Base-by-base conservation (phyloP, 1,284 basidiomycete genomes). In the Anthracocystis walkeri region DNA sequence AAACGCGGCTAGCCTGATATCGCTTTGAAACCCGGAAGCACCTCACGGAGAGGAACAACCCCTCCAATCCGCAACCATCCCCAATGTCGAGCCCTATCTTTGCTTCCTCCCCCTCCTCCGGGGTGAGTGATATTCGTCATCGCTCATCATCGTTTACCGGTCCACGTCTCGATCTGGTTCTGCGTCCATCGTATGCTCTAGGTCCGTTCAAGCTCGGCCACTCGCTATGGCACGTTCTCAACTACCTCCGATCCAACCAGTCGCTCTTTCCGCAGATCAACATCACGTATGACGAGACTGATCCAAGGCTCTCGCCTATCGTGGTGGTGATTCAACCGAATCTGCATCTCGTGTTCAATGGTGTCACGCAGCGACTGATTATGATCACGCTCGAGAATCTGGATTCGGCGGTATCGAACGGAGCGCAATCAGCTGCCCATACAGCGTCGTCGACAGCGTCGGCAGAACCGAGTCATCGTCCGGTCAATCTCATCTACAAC, bases 191-290 rank as follows among this genome's bases (percentile, higher is more conserved):
- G 4, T 50, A 55, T 16, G 52, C 60, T 7, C 65, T 77, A 10
- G 75, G 75, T 7, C 75, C 75, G 1, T 77, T 77, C 65, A 70
- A 65, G 58, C 71, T 77, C 5, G 75, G 75, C 23, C 71, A 75
- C 58, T 68, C 75, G n/a, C 71, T 77, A n/a, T 77, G 75, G 71
- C 75, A 77, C 42, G 52, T 63, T 6, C 58, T 77, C 66, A 73
- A 77, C 68, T 71, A 77, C 27, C 68, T 77, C 6, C 67, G 75
- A 14, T 77, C 75, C 23, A 58, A 75, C 10, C 71, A 71, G 16
- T 70, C 65, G 2, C 62, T 75, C 38, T 77, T 75, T 29, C 75
- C 75, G 1, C 71, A 77, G 41, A 58, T 77, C 65, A 60, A 71
- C 65, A 58, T 77, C 61, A 59, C 55, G 25, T 76, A 65, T 25